Conservation (phyloP, 1,139 yeast genomes). For the Protomyces arabidopsidicola region DNA sequence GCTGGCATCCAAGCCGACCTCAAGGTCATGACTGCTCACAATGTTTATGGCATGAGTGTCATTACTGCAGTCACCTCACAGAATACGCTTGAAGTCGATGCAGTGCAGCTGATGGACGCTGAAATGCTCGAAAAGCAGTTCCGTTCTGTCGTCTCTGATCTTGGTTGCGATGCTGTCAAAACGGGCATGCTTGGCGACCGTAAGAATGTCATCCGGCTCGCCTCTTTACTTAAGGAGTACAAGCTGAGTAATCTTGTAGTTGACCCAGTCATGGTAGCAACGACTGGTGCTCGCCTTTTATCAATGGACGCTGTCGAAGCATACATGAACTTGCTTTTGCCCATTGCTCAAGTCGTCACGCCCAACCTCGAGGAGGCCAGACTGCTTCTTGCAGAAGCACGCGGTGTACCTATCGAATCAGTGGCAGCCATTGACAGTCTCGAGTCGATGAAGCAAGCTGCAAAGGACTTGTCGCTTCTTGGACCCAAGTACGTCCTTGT, state of each 20-base stretch:
- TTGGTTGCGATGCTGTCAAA: slow-evolving; percentile 65
- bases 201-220: slow-evolving; percentile 53
- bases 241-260: slow-evolving; percentile 47
- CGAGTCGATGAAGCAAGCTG: slow-evolving; percentile 46
- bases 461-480: slow-evolving; percentile 46
- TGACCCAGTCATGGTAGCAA: slow-evolving; percentile 50
- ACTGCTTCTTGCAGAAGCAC: slow-evolving; percentile 39
- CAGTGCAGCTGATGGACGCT: slow-evolving; percentile 49
- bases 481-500: slow-evolving; percentile 56
- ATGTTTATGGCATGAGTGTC: slow-evolving; percentile 76
- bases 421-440: slow-evolving; percentile 35
- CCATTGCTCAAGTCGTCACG: slow-evolving; percentile 59
- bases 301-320: slow-evolving; percentile 47
- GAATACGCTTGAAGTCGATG: slow-evolving; percentile 55
- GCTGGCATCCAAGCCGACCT: slow-evolving; percentile 94
- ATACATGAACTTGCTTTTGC: slow-evolving; percentile 49
- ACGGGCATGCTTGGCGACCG: slow-evolving; percentile 60
- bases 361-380: slow-evolving; percentile 72
- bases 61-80: slow-evolving; percentile 82
- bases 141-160: slow-evolving; percentile 57
- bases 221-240: slow-evolving; percentile 41
- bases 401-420: slow-evolving; percentile 36
- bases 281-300: slow-evolving; percentile 23
- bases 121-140: slow-evolving; percentile 48
- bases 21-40: slow-evolving; percentile 73